These are phyloP conservation scores for Phytopythium vexans DNA, from an alignment of 352 stramenopile genomes.

Conservation along the genomic window DNA sequence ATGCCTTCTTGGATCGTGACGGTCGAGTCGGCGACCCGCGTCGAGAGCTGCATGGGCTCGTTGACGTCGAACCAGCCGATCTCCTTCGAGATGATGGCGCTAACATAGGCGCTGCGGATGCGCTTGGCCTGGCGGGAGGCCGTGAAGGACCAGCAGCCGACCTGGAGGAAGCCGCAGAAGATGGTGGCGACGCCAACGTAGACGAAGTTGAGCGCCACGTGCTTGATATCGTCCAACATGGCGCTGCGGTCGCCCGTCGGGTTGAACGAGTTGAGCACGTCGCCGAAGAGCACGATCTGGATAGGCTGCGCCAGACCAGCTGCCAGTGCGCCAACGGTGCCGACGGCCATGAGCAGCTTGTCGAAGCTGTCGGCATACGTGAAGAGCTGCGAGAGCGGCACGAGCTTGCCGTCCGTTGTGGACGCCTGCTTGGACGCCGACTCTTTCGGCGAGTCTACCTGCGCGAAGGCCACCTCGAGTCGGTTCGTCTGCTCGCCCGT, in stretches of 20 bases:
- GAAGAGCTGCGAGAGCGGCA: conserved; percentile 46
- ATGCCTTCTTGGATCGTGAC: conserved; percentile 53
- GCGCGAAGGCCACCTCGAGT: conserved; percentile 17
- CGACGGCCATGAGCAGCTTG: conserved; percentile 30
- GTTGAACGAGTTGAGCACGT: conserved; percentile 55
- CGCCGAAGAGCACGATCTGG: conserved; percentile 45
- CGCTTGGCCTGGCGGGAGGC: conserved; percentile 58
- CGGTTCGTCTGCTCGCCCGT: conserved; percentile 5
- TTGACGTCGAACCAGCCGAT: conserved; percentile 75
- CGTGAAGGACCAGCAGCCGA: conserved; percentile 59
- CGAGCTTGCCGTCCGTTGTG: conserved; percentile 25
- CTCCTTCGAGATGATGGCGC: conserved; percentile 54
- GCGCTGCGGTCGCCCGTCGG: conserved; percentile 15
- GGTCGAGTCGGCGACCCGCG: conserved; percentile 45
- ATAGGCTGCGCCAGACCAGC: conserved; percentile 34
- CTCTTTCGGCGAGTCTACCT: background rate
- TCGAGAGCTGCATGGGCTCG: conserved; percentile 51
- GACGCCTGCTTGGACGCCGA: conserved; percentile 17
- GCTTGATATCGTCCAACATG: conserved; percentile 26
- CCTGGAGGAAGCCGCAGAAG: conserved; percentile 46
- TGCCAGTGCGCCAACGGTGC: conserved; percentile 19
- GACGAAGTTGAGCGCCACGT: conserved; percentile 54
- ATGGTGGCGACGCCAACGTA: conserved; percentile 50
- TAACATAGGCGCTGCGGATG: conserved; percentile 51
- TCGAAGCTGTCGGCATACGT: conserved; percentile 40